phyloP scores from a whole-genome alignment of 306 rosid genomes.

The Myrica gale region DNA sequence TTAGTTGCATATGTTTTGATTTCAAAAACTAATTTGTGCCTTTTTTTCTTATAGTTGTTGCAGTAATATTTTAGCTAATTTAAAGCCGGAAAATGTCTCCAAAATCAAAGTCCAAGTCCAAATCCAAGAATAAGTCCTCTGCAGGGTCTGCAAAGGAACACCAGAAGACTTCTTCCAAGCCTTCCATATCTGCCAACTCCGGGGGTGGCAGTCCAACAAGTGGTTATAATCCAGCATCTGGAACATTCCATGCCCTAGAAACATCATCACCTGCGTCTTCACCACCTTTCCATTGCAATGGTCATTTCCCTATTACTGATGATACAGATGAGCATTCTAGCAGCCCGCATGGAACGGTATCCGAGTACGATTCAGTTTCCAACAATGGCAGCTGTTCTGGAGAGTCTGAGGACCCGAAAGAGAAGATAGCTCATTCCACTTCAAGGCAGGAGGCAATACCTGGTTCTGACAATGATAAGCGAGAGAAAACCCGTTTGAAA shows the following conservation, averaged over 20 bases:
- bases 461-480: slow-evolving; percentile 70
- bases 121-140: slow-evolving; percentile 51
- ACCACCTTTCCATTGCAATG: slow-evolving; percentile 40
- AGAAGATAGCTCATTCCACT: slow-evolving; percentile 46
- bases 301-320: slow-evolving; percentile 54
- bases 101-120: slow-evolving; percentile 61
- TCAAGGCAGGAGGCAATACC: slow-evolving; percentile 53
- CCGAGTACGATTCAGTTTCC: slow-evolving; percentile 76
- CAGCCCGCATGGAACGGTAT: slow-evolving; percentile 46
- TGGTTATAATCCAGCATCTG: slow-evolving; percentile 58
- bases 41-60: neutral
- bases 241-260: slow-evolving; percentile 69
- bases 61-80: slow-evolving; percentile 6
- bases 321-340: slow-evolving; percentile 69
- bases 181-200: slow-evolving; percentile 43
- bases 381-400: slow-evolving; percentile 86
- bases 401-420: slow-evolving; percentile 79
- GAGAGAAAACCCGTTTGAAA: slow-evolving; percentile 80
- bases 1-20: neutral
- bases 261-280: slow-evolving; percentile 43
- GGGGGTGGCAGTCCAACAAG: slow-evolving; percentile 51
- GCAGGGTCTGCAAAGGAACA: slow-evolving; percentile 50
- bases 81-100: slow-evolving; percentile 58
- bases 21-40: neutral
- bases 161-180: slow-evolving; percentile 51